These are phyloP conservation scores for Hypoxylon sp. DNA, from an alignment of 2,329 filamentous ascomycete genomes.

Conservation along the genomic window DNA sequence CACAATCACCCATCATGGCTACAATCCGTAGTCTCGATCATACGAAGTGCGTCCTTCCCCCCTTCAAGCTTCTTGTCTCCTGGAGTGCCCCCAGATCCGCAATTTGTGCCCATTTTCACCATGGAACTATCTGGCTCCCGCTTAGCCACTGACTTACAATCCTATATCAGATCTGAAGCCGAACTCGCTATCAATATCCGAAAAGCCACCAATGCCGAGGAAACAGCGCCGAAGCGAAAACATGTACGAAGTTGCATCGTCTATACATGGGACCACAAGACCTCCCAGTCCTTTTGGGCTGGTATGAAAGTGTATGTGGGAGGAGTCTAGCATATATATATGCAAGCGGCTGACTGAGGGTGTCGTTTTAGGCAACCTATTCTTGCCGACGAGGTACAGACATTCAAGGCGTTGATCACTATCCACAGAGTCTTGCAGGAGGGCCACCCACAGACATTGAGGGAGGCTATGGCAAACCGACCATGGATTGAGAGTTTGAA, in stretches of 20 bases:
- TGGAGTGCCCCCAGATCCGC: constrained; percentile 3
- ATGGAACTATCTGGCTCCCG: constrained; percentile 6
- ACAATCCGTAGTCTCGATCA: constrained; percentile 53
- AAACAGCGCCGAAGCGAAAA: constrained; percentile 81
- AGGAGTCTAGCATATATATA: constrained; percentile 20
- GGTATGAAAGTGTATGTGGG: constrained; percentile 95
- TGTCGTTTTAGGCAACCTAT: constrained; percentile 82
- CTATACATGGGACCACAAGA: constrained; percentile 99
- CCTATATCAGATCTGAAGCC: constrained; percentile 69
- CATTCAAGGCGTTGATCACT: constrained; percentile 97
- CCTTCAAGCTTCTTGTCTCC: constrained; percentile 2
- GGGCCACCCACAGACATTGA: constrained; percentile 87
- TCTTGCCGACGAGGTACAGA: constrained; percentile 97
- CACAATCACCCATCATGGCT: constrained; percentile 48
- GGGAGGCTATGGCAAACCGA: constrained; percentile 89
- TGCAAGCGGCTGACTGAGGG: constrained; percentile 35
- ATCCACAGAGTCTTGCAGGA: constrained; percentile 98
- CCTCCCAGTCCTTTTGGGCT: constrained; percentile 93
- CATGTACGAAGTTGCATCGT: constrained; percentile 98
- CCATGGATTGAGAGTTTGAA: constrained; percentile 94
- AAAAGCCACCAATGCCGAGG: constrained; percentile 77
- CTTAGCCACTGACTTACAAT: constrained; percentile 19
- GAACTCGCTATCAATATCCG: constrained; percentile 78
- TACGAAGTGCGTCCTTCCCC: constrained; percentile 50
- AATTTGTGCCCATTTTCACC: constrained; percentile 1